Evolutionary conservation across 306 rosid species (phyloP).

Genomic region (Medicago arabica): DNA sequence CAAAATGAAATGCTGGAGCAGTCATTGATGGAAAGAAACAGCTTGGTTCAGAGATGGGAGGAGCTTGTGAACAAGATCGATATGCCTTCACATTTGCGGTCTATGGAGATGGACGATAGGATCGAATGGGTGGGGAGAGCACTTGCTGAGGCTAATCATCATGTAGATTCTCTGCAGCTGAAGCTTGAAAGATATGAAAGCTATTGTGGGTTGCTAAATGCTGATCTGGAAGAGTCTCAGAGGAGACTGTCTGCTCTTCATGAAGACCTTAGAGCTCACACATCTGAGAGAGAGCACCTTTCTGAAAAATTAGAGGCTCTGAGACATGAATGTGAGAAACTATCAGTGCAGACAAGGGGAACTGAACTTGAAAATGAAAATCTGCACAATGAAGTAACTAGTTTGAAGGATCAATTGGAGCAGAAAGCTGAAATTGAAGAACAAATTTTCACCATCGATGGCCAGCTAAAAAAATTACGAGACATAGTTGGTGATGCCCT

Average conservation of each 20-base stretch:
- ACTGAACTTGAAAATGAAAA: constrained; percentile 67
- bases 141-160: constrained; percentile 71
- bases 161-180: constrained; percentile 70
- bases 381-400: constrained; percentile 59
- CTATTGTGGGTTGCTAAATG: constrained; percentile 65
- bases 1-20: constrained; percentile 99
- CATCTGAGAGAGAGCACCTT: constrained; percentile 63
- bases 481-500: constrained; percentile 64
- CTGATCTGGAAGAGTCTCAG: constrained; percentile 80
- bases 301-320: constrained; percentile 64
- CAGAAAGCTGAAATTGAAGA: constrained; percentile 57
- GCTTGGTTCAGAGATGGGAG: constrained; percentile 90
- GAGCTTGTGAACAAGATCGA: constrained; percentile 81
- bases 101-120: constrained; percentile 79
- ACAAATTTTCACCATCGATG: constrained; percentile 51
- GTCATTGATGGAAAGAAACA: constrained; percentile 91
- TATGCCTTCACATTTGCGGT: constrained; percentile 80
- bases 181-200: constrained; percentile 75
- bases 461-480: constrained; percentile 62
- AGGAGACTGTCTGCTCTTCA: constrained; percentile 63
- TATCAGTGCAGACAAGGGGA: constrained; percentile 52
- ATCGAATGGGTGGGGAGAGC: constrained; percentile 83
- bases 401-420: constrained; percentile 56
- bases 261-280: constrained; percentile 58
- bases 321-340: constrained; percentile 57